Evolutionary conservation across 495 filamentous ascomycete genomes (phyloP).

Genomic region (Penicillium steckii): DNA sequence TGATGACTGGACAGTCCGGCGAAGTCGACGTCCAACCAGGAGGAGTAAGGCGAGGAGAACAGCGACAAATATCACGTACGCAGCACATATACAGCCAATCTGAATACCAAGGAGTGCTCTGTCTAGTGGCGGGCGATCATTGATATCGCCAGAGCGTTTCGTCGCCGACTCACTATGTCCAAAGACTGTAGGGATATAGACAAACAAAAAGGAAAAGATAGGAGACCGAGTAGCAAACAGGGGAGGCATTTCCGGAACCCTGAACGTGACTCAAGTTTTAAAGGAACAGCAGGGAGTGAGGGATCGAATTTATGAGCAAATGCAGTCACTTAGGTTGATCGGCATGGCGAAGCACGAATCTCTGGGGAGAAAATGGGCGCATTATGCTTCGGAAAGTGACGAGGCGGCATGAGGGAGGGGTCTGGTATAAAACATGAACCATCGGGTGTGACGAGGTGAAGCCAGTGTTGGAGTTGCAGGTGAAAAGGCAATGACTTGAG

Average conservation of each 20-base stretch:
- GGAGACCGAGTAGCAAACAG: slow-evolving; percentile 9
- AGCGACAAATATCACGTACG: slow-evolving; percentile 72
- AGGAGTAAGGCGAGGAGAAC: slow-evolving; percentile 66
- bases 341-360: slow-evolving; percentile 25
- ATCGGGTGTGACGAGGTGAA: slow-evolving; percentile 37
- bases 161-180: slow-evolving; percentile 4
- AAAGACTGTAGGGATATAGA: slow-evolving; percentile 10
- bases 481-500: slow-evolving; percentile 4
- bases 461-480: slow-evolving; percentile 13
- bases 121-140: slow-evolving; percentile 35
- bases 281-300: slow-evolving; percentile 10
- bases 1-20: slow-evolving; percentile 52
- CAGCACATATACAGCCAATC: slow-evolving; percentile 75
- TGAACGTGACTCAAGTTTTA: slow-evolving; percentile 8
- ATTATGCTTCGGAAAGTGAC: slow-evolving; percentile 24
- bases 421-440: slow-evolving; percentile 23
- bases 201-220: slow-evolving; percentile 12
- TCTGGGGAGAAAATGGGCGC: slow-evolving; percentile 14
- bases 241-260: slow-evolving; percentile 21
- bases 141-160: slow-evolving; percentile 11
- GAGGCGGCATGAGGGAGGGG: slow-evolving; percentile 22
- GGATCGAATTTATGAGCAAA: slow-evolving; percentile 18
- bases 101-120: slow-evolving; percentile 65
- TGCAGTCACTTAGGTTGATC: slow-evolving; percentile 22
- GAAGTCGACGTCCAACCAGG: slow-evolving; percentile 58